These are phyloP conservation scores for Blastocystis sp. DNA, from an alignment of 352 stramenopile species.

Conservation along the genomic window DNA sequence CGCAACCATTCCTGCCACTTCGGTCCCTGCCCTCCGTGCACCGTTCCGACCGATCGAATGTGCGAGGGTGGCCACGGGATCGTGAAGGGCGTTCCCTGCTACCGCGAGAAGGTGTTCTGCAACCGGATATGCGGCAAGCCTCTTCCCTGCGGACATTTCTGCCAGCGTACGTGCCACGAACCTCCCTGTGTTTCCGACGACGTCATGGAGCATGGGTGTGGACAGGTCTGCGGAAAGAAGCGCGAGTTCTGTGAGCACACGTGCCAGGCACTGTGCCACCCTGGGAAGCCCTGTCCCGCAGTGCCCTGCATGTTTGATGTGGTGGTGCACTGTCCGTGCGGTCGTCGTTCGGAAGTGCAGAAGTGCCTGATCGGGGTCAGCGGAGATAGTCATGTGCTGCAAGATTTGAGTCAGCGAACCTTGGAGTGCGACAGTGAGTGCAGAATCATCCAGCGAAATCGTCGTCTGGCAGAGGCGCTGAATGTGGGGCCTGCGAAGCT, in stretches of 20 bases:
- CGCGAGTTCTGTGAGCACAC: slow-evolving; percentile 58
- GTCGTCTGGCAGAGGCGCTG: slow-evolving; percentile 13
- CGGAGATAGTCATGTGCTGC: background rate
- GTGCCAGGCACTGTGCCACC: slow-evolving; percentile 42
- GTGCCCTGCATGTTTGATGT: slow-evolving; percentile 55
- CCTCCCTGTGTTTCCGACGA: slow-evolving; percentile 30
- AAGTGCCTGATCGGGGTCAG: slow-evolving; percentile 52
- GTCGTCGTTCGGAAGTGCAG: slow-evolving; percentile 17
- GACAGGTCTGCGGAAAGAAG: slow-evolving; percentile 59
- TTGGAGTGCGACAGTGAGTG: slow-evolving; percentile 59
- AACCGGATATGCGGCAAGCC: slow-evolving; percentile 55
- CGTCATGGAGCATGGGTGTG: background rate
- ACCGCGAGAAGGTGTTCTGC: slow-evolving; percentile 54
- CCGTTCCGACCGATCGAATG: background rate
- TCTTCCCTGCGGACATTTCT: slow-evolving; percentile 53
- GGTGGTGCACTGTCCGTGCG: slow-evolving; percentile 51
- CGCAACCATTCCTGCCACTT: slow-evolving; percentile 55
- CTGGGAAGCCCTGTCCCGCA: background rate
- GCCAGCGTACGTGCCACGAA: slow-evolving; percentile 48
- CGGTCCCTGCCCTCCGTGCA: slow-evolving; percentile 61
- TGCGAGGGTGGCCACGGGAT: slow-evolving; percentile 54
- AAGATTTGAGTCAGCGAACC: slow-evolving; percentile 8
- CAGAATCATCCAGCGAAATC: slow-evolving; percentile 55
- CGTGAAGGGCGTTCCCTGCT: slow-evolving; percentile 30
- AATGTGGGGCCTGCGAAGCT: slow-evolving; percentile 36